Conservation (phyloP, 768 basidiomycete genomes). For the Auriscalpium microsporum region DNA sequence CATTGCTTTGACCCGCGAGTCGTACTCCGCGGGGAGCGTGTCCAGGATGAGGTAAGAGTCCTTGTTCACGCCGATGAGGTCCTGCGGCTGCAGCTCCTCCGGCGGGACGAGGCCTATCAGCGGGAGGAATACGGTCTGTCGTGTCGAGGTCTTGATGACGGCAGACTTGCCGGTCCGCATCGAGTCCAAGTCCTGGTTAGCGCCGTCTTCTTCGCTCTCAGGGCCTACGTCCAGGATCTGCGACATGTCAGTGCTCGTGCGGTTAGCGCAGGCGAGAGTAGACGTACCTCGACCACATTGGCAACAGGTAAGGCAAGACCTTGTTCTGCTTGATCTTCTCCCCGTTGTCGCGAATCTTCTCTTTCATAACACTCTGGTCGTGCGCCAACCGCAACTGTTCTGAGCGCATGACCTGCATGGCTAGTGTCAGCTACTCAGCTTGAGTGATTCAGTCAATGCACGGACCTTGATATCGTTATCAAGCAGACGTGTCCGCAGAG, state of each 20-base stretch:
- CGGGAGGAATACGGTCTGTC: constrained; percentile 97
- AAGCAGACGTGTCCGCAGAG: constrained; percentile 83
- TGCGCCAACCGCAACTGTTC: constrained; percentile 88
- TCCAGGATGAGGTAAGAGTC: constrained; percentile 97
- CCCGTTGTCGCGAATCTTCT: constrained; percentile 96
- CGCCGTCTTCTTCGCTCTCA: constrained; percentile 89
- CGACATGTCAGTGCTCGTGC: not conserved
- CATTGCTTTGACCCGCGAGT: constrained; percentile 98
- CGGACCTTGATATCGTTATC: constrained; percentile 93
- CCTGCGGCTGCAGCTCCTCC: constrained; percentile 80
- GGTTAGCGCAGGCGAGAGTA: not conserved
- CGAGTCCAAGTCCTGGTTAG: constrained; percentile 92
- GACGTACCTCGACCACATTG: constrained; percentile 88
- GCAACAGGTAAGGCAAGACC: constrained; percentile 93
- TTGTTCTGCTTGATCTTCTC: constrained; percentile 99
- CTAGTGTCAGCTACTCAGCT: not conserved
- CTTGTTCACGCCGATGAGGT: constrained; percentile 98
- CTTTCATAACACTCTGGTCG: constrained; percentile 93
- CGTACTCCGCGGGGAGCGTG: constrained; percentile 92
- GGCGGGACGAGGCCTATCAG: constrained; percentile 95
- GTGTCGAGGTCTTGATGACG: constrained; percentile 97
- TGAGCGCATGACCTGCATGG: constrained; percentile 86
- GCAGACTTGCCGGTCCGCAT: constrained; percentile 97
- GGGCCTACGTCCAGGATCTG: constrained; percentile 93
- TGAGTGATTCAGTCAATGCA: not conserved